A percentile compares a stretch with the other conserved stretches of the same genome.
Conservation (phyloP, 2,329 filamentous ascomycete genomes). For the Penicillium sp. region DNA sequence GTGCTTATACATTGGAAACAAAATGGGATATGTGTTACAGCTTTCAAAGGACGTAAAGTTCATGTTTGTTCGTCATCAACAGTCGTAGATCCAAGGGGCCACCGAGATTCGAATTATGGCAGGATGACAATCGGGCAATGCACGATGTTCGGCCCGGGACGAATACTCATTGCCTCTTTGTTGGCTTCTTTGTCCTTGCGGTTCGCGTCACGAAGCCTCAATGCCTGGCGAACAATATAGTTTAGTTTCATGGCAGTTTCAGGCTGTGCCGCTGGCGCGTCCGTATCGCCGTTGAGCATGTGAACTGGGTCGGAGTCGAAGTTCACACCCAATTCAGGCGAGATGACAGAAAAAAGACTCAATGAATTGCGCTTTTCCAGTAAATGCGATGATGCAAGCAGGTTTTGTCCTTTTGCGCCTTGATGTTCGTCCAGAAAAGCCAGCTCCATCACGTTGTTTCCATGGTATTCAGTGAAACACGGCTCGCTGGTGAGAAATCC, state of each 20-base stretch:
- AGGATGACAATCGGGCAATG: conserved; percentile 19
- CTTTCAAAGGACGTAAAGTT: background rate
- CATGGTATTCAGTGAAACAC: conserved; percentile 33
- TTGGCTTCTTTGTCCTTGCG: conserved; percentile 12
- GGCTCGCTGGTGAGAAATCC: conserved; percentile 38
- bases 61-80: background rate
- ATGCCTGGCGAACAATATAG: conserved; percentile 11
- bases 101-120: conserved; percentile 4
- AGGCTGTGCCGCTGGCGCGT: conserved; percentile 8
- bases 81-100: background rate
- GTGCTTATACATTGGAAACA: background rate
- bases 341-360: conserved; percentile 29
- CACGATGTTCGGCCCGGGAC: conserved; percentile 13
- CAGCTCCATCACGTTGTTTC: conserved; percentile 28
- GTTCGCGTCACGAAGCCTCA: conserved; percentile 15
- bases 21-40: background rate
- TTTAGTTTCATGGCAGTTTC: conserved; percentile 11
- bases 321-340: conserved; percentile 6
- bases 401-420: conserved; percentile 13
- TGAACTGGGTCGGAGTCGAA: conserved; percentile 17
- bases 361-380: conserved; percentile 19
- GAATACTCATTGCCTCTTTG: background rate
- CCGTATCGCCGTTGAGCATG: conserved; percentile 4
- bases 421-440: conserved; percentile 17
- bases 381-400: conserved; percentile 15